phyloP scores from a whole-genome alignment of 305 asterid genomes.

The Petunia hybrid region DNA sequence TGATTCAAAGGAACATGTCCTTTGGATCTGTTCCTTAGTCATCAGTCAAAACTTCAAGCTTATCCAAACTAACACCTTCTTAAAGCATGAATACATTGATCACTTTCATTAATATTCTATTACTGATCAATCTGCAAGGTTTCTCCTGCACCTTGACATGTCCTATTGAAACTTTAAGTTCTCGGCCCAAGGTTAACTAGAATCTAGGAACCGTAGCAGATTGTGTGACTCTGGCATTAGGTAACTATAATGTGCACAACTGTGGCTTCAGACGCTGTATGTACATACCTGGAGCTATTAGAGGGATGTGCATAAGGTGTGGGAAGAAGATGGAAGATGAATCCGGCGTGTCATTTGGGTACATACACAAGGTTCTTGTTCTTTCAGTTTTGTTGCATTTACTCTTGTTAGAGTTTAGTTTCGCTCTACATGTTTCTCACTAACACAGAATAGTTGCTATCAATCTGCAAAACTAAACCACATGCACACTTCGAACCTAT shows the following conservation, averaged over 20 bases:
- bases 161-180: background rate
- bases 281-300: conserved; percentile 77
- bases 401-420: background rate
- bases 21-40: too few relatives aligned
- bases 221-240: background rate
- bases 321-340: conserved; percentile 67
- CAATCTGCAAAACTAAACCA: too few relatives aligned
- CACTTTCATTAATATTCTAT: background rate
- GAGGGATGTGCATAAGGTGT: conserved; percentile 84
- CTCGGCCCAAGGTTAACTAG: background rate
- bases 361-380: conserved; percentile 45
- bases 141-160: background rate
- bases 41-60: too few relatives aligned
- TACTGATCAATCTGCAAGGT: background rate
- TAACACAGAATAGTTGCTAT: background rate
- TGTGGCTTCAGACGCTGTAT: conserved; percentile 29
- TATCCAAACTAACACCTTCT: background rate
- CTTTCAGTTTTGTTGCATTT: background rate
- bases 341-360: conserved; percentile 68
- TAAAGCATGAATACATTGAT: background rate
- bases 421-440: background rate
- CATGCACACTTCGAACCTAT: too few relatives aligned
- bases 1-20: too few relatives aligned
- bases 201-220: background rate
- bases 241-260: background rate